These are phyloP conservation scores for Flammula alnicola DNA, from an alignment of 1,284 basidiomycete species.

Conservation along the genomic window DNA sequence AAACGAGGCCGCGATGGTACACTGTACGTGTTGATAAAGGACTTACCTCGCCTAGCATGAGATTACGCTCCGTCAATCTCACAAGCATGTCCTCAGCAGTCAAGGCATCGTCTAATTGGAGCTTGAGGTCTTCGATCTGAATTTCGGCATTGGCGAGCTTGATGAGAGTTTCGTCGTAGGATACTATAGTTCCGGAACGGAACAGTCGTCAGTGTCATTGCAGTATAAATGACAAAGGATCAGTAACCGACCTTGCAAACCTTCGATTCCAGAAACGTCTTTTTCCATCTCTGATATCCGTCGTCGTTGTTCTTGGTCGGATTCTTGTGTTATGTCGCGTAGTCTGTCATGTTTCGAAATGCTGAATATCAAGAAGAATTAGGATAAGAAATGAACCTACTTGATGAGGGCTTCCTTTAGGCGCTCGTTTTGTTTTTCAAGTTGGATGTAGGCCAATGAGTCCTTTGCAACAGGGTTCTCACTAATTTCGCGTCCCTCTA, in stretches of 20 bases:
- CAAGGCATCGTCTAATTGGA: slow-evolving; percentile 93
- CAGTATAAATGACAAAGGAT: no score
- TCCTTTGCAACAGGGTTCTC: slow-evolving; percentile 53
- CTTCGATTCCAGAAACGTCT: slow-evolving; percentile 74
- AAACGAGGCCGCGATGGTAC: no score
- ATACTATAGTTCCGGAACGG: no score
- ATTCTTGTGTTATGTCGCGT: slow-evolving; percentile 88
- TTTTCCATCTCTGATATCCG: slow-evolving; percentile 90
- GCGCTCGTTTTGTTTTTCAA: slow-evolving; percentile 96
- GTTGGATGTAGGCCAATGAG: slow-evolving; percentile 84
- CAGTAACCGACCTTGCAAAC: slow-evolving; percentile 65
- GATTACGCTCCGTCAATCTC: slow-evolving; percentile 92
- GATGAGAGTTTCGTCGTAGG: slow-evolving; percentile 79
- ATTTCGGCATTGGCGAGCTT: slow-evolving; percentile 86
- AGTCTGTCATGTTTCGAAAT: slow-evolving; percentile 51
- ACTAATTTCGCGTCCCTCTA: slow-evolving; percentile 29
- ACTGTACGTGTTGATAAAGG: no score
- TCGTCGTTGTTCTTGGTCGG: slow-evolving; percentile 82
- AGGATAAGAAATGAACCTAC: slow-evolving; percentile 42
- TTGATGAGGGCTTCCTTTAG: slow-evolving; percentile 92
- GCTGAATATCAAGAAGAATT: background rate
- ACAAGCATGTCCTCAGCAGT: slow-evolving; percentile 97
- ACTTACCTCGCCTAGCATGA: slow-evolving; percentile 83
- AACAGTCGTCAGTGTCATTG: no score
- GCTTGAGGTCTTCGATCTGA: slow-evolving; percentile 93